A percentile compares a stretch with the other conserved stretches of the same genome.
These are phyloP conservation scores for Hericium coralloides DNA, from an alignment of 768 basidiomycete genomes.

Conservation along the genomic window DNA sequence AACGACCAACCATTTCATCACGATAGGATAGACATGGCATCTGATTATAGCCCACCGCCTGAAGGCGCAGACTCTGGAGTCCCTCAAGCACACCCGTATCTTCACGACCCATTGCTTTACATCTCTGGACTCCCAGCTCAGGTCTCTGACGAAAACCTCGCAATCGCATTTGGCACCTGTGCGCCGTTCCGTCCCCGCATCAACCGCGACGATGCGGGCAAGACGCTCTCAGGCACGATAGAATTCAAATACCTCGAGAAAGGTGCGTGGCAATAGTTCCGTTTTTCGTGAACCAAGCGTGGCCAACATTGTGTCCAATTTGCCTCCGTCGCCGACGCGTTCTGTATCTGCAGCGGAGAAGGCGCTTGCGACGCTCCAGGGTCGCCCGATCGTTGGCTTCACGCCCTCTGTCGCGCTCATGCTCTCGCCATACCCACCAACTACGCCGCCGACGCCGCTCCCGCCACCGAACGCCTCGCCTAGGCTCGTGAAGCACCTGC, in stretches of 20 bases:
- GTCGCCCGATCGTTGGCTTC: slow-evolving; percentile 56
- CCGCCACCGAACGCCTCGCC: slow-evolving; percentile 72
- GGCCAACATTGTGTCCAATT: neutral
- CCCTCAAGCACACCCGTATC: slow-evolving; percentile 63
- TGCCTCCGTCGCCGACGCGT: slow-evolving; percentile 7
- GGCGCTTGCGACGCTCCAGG: slow-evolving; percentile 76
- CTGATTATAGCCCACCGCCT: slow-evolving; percentile 11
- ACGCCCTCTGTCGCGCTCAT: slow-evolving; percentile 52
- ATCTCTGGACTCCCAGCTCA: slow-evolving; percentile 69
- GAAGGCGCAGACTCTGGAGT: slow-evolving; percentile 9
- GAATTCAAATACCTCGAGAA: slow-evolving; percentile 79
- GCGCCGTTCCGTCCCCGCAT: slow-evolving; percentile 80
- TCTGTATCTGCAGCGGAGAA: slow-evolving; percentile 61
- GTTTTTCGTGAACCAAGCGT: slow-evolving; percentile 3
- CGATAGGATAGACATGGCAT: slow-evolving; percentile 2
- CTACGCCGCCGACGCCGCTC: slow-evolving; percentile 62
- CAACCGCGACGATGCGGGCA: slow-evolving; percentile 44
- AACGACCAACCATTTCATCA: neutral
- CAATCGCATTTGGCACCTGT: slow-evolving; percentile 61
- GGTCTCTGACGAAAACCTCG: slow-evolving; percentile 71
- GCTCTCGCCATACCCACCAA: slow-evolving; percentile 79
- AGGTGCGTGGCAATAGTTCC: slow-evolving; percentile 36
- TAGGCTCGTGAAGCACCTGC: slow-evolving; percentile 80
- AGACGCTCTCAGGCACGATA: slow-evolving; percentile 60
- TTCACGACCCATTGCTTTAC: slow-evolving; percentile 76